Evolutionary conservation across 192 early-diverging fungal genomes (phyloP).

Genomic region (Gaertneriomyces semiglobifer): DNA sequence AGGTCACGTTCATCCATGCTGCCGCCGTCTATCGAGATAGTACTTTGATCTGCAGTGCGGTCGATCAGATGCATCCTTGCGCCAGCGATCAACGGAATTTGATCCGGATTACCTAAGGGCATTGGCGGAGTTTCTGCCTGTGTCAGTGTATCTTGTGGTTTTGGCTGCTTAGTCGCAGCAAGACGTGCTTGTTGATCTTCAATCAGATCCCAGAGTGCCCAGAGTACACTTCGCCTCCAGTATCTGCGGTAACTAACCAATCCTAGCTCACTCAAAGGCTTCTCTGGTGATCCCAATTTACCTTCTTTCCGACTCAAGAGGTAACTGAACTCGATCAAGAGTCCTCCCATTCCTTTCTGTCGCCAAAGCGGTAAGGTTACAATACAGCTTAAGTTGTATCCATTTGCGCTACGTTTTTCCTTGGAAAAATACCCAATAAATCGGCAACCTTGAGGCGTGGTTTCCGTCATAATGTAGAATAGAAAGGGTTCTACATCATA

Average conservation of each 20-base stretch:
- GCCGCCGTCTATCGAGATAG: too few relatives aligned
- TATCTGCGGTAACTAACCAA: conserved; percentile 78
- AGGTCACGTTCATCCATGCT: too few relatives aligned
- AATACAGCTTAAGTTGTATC: conserved; percentile 95
- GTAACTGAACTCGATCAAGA: conserved; percentile 94
- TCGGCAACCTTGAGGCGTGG: conserved; percentile 44
- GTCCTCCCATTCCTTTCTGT: conserved; percentile 84
- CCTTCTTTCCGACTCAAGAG: conserved; percentile 74
- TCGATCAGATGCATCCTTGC: too few relatives aligned
- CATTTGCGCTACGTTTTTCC: conserved; percentile 85
- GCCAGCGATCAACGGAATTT: too few relatives aligned
- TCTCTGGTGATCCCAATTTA: conserved; percentile 82
- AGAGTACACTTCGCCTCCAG: conserved; percentile 59
- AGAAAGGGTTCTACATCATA: conserved; percentile 92
- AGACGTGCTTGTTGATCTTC: neutral
- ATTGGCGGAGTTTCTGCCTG: too few relatives aligned
- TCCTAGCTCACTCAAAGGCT: conserved; percentile 86
- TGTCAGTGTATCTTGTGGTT: too few relatives aligned
- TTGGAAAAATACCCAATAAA: conserved; percentile 97
- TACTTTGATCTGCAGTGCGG: too few relatives aligned
- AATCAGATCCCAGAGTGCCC: conserved; percentile 11
- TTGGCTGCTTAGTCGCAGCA: too few relatives aligned
- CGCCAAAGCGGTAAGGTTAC: conserved; percentile 86
- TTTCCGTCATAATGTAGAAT: conserved; percentile 85
- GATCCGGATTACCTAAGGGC: too few relatives aligned